These are phyloP conservation scores for Boletus subparvulus DNA, from an alignment of 768 basidiomycete species.

Conservation along the genomic window DNA sequence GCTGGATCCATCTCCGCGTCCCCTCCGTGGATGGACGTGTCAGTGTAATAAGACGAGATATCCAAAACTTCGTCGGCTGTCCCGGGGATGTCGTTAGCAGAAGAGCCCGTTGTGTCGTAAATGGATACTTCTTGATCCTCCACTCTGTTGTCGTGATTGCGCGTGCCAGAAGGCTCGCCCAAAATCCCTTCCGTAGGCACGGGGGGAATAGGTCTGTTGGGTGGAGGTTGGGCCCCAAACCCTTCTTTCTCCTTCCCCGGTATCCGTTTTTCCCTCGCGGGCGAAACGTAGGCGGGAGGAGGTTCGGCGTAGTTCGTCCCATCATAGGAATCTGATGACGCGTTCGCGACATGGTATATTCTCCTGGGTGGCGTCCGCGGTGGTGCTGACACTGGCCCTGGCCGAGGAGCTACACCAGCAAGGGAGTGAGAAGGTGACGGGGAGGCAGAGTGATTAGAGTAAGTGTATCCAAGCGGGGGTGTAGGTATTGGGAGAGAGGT, in stretches of 20 bases:
- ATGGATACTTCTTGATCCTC: neutral
- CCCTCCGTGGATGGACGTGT: constrained; percentile 1
- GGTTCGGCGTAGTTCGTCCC: constrained; percentile 35
- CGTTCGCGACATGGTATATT: constrained; percentile 44
- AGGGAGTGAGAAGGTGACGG: constrained; percentile 10
- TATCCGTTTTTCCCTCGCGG: constrained; percentile 6
- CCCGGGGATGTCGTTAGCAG: constrained; percentile 15
- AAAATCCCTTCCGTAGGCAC: constrained; percentile 1
- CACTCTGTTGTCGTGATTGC: neutral
- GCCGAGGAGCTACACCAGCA: neutral
- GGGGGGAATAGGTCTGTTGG: constrained; percentile 20
- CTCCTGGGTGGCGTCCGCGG: constrained; percentile 40
- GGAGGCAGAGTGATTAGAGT: constrained; percentile 10
- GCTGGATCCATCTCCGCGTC: constrained; percentile 5
- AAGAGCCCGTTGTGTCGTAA: neutral
- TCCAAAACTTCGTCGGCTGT: constrained; percentile 30
- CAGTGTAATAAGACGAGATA: constrained; percentile 25
- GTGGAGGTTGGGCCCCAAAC: constrained; percentile 4
- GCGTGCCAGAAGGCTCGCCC: constrained; percentile 8
- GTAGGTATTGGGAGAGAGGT: constrained; percentile 19
- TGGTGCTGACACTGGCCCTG: constrained; percentile 8
- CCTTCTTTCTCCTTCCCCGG: constrained; percentile 22
- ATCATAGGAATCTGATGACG: constrained; percentile 26
- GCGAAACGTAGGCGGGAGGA: constrained; percentile 47
- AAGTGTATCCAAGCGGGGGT: constrained; percentile 5